Percentiles rank a stretch among this genome's conserved stretches.
These are phyloP conservation scores for Lactifluus echinatus DNA, from an alignment of 768 basidiomycete genomes.

Conservation along the genomic window DNA sequence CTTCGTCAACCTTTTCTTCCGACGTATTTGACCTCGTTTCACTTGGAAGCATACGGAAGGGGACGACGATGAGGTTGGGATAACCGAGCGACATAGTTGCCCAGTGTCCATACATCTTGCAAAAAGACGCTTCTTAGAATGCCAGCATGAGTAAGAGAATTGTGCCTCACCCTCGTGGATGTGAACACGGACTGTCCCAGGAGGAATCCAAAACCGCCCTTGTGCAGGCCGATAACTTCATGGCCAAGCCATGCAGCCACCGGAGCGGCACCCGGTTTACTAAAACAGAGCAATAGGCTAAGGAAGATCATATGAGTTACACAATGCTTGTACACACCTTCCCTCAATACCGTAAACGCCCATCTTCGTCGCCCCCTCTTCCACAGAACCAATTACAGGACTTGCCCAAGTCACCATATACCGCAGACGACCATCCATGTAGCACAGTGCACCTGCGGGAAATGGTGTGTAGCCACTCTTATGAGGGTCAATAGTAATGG, in stretches of 20 bases:
- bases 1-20: conserved; percentile 22
- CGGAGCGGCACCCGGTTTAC: conserved; percentile 40
- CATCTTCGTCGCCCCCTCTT: conserved; percentile 28
- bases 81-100: conserved; percentile 32
- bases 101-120: conserved; percentile 31
- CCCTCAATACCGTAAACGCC: conserved; percentile 42
- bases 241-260: conserved; percentile 33
- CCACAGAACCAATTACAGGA: conserved; percentile 27
- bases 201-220: conserved; percentile 32
- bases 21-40: conserved; percentile 23
- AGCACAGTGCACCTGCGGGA: conserved; percentile 36
- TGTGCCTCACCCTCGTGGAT: conserved; percentile 27
- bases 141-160: background rate
- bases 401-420: conserved; percentile 34
- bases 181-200: conserved; percentile 34
- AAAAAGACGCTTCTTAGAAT: background rate
- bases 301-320: background rate
- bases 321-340: conserved; percentile 27
- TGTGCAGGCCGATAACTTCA: conserved; percentile 33
- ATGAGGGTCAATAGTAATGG: conserved; percentile 37
- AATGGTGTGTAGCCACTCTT: conserved; percentile 38
- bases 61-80: conserved; percentile 32
- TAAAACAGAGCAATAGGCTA: conserved; percentile 15
- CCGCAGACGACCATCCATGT: conserved; percentile 32
- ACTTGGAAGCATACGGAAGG: conserved; percentile 32